These are phyloP conservation scores for Arxiozyma heterogenica DNA, from an alignment of 1,139 yeast genomes.

Conservation along the genomic window DNA sequence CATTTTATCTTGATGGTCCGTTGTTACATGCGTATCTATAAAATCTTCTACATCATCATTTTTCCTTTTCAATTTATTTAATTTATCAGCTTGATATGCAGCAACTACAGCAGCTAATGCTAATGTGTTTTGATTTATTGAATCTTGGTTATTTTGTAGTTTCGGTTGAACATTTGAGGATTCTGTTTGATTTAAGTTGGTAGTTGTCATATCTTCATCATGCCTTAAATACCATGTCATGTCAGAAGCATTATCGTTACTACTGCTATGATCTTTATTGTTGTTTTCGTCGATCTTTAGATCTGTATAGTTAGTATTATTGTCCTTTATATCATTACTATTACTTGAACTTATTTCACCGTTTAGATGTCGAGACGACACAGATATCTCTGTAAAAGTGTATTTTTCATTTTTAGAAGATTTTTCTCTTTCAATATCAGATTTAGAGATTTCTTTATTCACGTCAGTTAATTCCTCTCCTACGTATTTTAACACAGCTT, in stretches of 20 bases:
- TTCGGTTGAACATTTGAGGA: background rate
- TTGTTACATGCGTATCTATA: background rate
- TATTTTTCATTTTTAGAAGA: background rate
- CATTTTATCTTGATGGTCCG: background rate
- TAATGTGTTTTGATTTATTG: slow-evolving; percentile 14
- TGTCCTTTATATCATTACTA: slow-evolving; percentile 17
- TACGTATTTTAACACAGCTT: slow-evolving; percentile 66
- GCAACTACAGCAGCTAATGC: slow-evolving; percentile 29
- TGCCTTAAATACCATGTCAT: slow-evolving; percentile 32
- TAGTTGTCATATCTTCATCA: slow-evolving; percentile 12
- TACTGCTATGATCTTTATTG: background rate
- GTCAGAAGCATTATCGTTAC: slow-evolving; percentile 30
- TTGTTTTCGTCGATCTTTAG: background rate
- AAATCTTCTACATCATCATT: slow-evolving; percentile 3
- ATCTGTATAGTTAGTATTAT: slow-evolving; percentile 6
- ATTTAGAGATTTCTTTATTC: slow-evolving; percentile 19
- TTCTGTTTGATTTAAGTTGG: slow-evolving; percentile 4
- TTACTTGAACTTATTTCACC: background rate
- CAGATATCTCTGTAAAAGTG: background rate
- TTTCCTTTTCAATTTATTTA: slow-evolving; percentile 10
- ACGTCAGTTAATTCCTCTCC: slow-evolving; percentile 45
- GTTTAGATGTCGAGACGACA: background rate
- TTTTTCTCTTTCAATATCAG: slow-evolving; percentile 10
- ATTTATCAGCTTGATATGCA: slow-evolving; percentile 21
- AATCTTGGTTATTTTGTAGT: slow-evolving; percentile 9